Evolutionary conservation across 371 early-diverging fungal genomes (phyloP).

Genomic region (Actinomucor elegans): DNA sequence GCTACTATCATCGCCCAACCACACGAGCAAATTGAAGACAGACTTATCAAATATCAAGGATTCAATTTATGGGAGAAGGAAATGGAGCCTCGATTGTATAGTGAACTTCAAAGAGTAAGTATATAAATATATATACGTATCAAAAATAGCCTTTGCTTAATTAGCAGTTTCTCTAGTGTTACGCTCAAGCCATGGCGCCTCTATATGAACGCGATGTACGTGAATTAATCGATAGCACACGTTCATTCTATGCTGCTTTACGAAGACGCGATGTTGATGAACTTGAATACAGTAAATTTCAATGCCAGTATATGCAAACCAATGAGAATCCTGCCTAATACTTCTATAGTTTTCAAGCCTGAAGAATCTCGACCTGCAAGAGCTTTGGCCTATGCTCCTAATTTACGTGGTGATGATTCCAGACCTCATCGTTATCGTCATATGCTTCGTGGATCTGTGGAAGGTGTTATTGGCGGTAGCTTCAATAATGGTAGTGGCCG

Average conservation of each 20-base stretch:
- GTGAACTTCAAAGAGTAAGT: conserved; percentile 80
- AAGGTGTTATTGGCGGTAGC: conserved; percentile 32
- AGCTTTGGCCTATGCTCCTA: conserved; percentile 46
- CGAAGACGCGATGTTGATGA: conserved; percentile 49
- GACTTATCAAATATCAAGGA: conserved; percentile 79
- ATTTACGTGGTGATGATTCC: conserved; percentile 34
- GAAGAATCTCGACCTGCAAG: conserved; percentile 51
- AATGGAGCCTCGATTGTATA: conserved; percentile 84
- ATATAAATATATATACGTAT: no score
- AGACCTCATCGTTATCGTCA: conserved; percentile 43
- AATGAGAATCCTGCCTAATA: background rate
- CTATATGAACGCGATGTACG: conserved; percentile 50
- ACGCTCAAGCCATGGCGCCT: conserved; percentile 49
- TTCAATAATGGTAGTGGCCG: conserved; percentile 15
- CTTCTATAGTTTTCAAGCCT: conserved; percentile 49
- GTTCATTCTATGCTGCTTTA: conserved; percentile 32
- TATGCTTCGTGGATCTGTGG: conserved; percentile 49
- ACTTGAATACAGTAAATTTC: conserved; percentile 42
- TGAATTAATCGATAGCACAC: conserved; percentile 42
- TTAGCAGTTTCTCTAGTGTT: no score
- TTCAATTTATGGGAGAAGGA: conserved; percentile 91
- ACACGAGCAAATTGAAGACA: conserved; percentile 76
- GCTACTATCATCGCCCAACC: conserved; percentile 46
- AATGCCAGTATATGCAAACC: background rate
- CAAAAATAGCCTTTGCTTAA: background rate